Percentiles rank a stretch among this genome's conserved stretches.
Conservation (phyloP, 805 yeast species). For the Teunomyces cretensis region DNA sequence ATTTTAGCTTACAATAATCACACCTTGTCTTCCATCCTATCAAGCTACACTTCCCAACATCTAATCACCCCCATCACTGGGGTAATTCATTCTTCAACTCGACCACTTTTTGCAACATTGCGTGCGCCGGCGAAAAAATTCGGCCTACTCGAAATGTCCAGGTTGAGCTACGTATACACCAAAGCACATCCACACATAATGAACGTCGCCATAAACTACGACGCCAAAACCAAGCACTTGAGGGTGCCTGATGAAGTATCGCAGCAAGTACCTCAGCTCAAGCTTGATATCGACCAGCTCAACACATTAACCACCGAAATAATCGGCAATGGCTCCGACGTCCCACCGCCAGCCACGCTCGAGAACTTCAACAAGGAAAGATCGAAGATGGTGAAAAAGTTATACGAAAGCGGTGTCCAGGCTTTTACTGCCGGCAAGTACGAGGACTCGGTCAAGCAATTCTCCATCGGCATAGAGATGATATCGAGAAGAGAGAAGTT, state of each 20-base stretch:
- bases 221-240: slow-evolving; percentile 27
- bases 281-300: slow-evolving; percentile 44
- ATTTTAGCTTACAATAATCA: no score
- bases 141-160: not conserved
- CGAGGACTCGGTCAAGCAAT: slow-evolving; percentile 62
- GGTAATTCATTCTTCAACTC: no score
- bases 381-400: slow-evolving; percentile 59
- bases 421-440: slow-evolving; percentile 55
- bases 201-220: slow-evolving; percentile 25
- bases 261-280: slow-evolving; percentile 25
- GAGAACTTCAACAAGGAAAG: slow-evolving; percentile 56
- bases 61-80: no score
- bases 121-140: not conserved
- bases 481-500: slow-evolving; percentile 67
- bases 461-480: slow-evolving; percentile 66
- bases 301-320: slow-evolving; percentile 38
- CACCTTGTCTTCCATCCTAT: no score
- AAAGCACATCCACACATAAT: slow-evolving; percentile 9
- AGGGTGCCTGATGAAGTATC: slow-evolving; percentile 17
- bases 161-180: not conserved
- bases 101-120: not conserved
- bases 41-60: no score
- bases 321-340: slow-evolving; percentile 42
- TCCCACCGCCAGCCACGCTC: slow-evolving; percentile 56
- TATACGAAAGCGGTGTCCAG: slow-evolving; percentile 63